Conservation (phyloP, 225 moss, liverwort and hornwort species). For the Polytrichum commune region DNA sequence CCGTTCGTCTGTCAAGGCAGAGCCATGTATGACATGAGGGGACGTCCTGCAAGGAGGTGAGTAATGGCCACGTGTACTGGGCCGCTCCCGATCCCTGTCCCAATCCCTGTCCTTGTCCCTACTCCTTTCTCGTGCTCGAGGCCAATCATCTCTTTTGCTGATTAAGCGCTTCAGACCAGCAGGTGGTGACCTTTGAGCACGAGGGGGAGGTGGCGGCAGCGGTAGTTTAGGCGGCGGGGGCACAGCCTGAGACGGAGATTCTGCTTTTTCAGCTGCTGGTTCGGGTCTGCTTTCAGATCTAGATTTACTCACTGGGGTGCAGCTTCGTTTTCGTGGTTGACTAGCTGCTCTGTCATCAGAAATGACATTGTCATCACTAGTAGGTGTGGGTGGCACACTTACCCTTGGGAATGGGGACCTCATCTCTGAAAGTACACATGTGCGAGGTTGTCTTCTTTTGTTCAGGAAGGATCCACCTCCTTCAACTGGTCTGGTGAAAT, state of each 20-base stretch:
- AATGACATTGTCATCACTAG: conserved; percentile 32
- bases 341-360: conserved; percentile 35
- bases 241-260: conserved; percentile 49
- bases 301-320: conserved; percentile 28
- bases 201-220: conserved; percentile 83
- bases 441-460: conserved; percentile 45
- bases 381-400: conserved; percentile 53
- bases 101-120: conserved; percentile 66
- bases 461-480: conserved; percentile 40
- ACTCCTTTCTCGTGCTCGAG: conserved; percentile 56
- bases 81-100: conserved; percentile 61
- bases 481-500: conserved; percentile 42
- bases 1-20: conserved; percentile 93
- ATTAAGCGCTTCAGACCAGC: conserved; percentile 83
- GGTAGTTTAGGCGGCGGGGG: conserved; percentile 84
- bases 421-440: conserved; percentile 34
- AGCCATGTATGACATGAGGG: conserved; percentile 96
- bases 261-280: conserved; percentile 27
- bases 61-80: conserved; percentile 50
- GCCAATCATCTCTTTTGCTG: conserved; percentile 64
- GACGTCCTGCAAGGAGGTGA: conserved; percentile 91
- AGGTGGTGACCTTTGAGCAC: conserved; percentile 87
- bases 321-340: conserved; percentile 49
- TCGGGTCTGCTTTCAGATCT: conserved; percentile 35
- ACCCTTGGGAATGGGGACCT: conserved; percentile 62